Evolutionary conservation across 2,329 filamentous ascomycete species (phyloP).

Genomic region (Cercospora sp.): DNA sequence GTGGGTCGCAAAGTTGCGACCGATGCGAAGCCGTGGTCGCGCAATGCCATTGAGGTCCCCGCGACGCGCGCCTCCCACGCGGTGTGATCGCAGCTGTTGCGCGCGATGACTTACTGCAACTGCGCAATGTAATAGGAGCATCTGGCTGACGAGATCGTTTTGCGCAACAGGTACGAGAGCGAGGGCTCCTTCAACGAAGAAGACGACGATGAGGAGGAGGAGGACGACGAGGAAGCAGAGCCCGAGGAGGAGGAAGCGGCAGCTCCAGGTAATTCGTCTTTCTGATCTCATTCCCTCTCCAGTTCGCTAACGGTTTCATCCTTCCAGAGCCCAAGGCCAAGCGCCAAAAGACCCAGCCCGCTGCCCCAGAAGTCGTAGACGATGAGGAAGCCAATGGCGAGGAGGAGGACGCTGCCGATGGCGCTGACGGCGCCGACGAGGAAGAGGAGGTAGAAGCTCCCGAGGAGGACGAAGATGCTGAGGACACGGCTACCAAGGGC

Average conservation of each 20-base stretch:
- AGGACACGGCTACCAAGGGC: conserved; percentile 32
- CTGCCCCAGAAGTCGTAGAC: conserved; percentile 6
- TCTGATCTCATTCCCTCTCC: background rate
- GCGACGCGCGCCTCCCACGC: background rate
- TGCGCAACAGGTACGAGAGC: conserved; percentile 13
- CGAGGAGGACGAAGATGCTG: conserved; percentile 39
- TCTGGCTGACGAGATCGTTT: background rate
- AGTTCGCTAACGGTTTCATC: background rate
- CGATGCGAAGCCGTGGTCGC: background rate
- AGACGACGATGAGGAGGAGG: conserved; percentile 22
- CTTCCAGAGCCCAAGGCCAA: conserved; percentile 25
- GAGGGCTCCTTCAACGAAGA: conserved; percentile 21
- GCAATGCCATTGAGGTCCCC: background rate
- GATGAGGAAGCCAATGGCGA: conserved; percentile 7
- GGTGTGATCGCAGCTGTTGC: background rate
- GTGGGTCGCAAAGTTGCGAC: background rate
- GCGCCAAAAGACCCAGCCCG: conserved; percentile 29
- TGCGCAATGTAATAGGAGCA: no score
- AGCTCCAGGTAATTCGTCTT: conserved; percentile 19
- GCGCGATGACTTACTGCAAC: background rate
- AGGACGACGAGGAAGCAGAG: conserved; percentile 23
- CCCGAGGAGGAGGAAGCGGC: conserved; percentile 18
- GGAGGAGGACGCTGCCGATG: background rate
- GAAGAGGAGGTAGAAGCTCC: conserved; percentile 29
- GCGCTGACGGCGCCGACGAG: conserved; percentile 23